Base-by-base conservation (phyloP, 2,329 filamentous ascomycete species). In the Ilyonectria robusta region DNA sequence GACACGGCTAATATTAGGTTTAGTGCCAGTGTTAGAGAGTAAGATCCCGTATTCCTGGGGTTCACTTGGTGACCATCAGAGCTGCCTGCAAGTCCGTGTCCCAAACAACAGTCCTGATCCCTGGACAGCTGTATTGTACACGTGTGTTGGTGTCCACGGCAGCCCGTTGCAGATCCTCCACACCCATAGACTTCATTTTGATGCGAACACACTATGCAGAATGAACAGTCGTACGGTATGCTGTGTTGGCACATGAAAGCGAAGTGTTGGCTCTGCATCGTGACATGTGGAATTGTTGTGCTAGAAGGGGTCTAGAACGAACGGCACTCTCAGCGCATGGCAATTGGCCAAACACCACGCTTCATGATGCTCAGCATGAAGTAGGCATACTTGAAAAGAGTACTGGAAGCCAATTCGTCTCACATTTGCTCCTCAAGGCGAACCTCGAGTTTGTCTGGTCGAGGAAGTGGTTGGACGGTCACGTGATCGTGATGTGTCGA, bases 401-500 rank as follows among this genome's bases (percentile, higher is more conserved):
- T 47, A 31, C 35, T 54, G 40, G 42, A 59, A 21, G 19, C 10
- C 40, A 55, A 59, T 59, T 59, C 47, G 29, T 48, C 48, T 15
- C 42, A 15, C 29, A 35, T 17, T 21, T 40, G 21, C 46, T 59
- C 40, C 46, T 55, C 19, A 17, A 40, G 33, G 40, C 57, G 19
- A 40, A 33, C 33, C 40, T 55, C n/a, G 37, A 55, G 50, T 35
- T 26, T 19, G 33, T 8, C 21, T 11, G 35, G 19, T 48, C 23
- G 15, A 26, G 19, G 37, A 48, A 2, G 59, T 15, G 17, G 19
- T 21, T 10, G 4, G 11, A 5, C 1, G 17, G 54, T 72, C 73
- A 75, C 73, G 60, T 70, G 65, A 75, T 46, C 17, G 35, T 26
- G 29, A 10, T 46, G 8, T 54, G 46, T 40, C 6, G 19, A 15